These are phyloP conservation scores for Paramecium sexaurelia DNA, from an alignment of 73 alveolate species.

Conservation along the genomic window DNA sequence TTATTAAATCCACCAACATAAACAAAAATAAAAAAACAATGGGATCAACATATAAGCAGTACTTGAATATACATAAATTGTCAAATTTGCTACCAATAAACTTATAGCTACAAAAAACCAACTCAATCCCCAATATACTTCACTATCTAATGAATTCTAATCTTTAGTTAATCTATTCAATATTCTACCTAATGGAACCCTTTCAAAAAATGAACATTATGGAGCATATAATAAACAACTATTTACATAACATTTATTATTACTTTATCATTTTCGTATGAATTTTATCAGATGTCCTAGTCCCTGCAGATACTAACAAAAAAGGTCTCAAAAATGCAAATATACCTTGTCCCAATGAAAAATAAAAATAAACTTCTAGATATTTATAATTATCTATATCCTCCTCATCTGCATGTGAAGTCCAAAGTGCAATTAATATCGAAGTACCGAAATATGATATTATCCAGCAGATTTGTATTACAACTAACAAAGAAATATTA, in stretches of 20 bases:
- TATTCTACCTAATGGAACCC: conserved; percentile 95
- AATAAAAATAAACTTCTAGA: conserved; percentile 47
- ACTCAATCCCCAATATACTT: conserved; percentile 65
- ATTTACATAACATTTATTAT: background rate
- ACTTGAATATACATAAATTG: conserved; percentile 56
- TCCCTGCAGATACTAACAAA: background rate
- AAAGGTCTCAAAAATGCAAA: conserved; percentile 57
- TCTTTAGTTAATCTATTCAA: conserved; percentile 93
- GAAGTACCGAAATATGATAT: conserved; percentile 45
- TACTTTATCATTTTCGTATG: conserved; percentile 75
- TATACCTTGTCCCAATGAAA: conserved; percentile 56
- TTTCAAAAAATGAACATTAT: conserved; percentile 91
- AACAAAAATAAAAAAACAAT: background rate
- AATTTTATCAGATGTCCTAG: conserved; percentile 46
- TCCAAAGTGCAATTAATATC: conserved; percentile 51
- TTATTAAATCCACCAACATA: conserved; percentile 63
- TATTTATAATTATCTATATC: conserved; percentile 46
- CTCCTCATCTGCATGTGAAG: background rate
- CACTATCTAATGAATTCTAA: conserved; percentile 67
- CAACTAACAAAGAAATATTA: background rate
- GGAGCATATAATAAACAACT: conserved; percentile 84
- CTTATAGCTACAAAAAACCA: background rate
- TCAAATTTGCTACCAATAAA: background rate
- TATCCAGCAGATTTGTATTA: conserved; percentile 42
- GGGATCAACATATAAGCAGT: conserved; percentile 59